These are phyloP conservation scores for Phytophthora meadii DNA, from an alignment of 352 stramenopile species.

Conservation along the genomic window DNA sequence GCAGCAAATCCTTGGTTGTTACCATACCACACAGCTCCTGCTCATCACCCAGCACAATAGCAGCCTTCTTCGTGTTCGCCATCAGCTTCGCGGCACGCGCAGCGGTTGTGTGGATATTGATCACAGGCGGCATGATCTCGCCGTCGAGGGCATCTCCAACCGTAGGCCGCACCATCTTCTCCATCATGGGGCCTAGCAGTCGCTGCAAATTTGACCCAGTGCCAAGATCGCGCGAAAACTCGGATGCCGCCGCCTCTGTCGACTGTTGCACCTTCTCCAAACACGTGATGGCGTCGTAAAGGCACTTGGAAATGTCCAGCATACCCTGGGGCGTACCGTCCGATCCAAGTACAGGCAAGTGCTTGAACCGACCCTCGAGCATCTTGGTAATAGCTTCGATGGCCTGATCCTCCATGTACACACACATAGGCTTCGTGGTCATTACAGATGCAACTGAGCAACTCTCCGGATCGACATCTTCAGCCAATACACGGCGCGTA, in stretches of 20 bases:
- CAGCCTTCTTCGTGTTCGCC: constrained; percentile 85
- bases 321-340: constrained; percentile 83
- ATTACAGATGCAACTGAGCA: constrained; percentile 86
- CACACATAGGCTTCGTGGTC: constrained; percentile 83
- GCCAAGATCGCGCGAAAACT: constrained; percentile 84
- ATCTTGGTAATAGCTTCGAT: constrained; percentile 91
- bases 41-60: constrained; percentile 74
- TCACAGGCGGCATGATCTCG: constrained; percentile 79
- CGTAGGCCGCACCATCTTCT: constrained; percentile 90
- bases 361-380: constrained; percentile 89
- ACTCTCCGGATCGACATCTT: constrained; percentile 82
- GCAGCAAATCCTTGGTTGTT: constrained; percentile 86
- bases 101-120: constrained; percentile 76
- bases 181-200: constrained; percentile 86
- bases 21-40: constrained; percentile 85
- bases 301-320: constrained; percentile 91
- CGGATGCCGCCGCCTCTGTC: constrained; percentile 74
- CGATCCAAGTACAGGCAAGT: constrained; percentile 79
- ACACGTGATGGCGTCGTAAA: constrained; percentile 89
- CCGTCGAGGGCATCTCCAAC: constrained; percentile 84
- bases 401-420: constrained; percentile 80
- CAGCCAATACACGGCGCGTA: constrained; percentile 79
- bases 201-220: constrained; percentile 74
- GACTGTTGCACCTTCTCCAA: constrained; percentile 90
- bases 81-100: constrained; percentile 85